These are phyloP conservation scores for Kewa caespitosa DNA, from an alignment of 179 eudicot genomes.

Conservation along the genomic window DNA sequence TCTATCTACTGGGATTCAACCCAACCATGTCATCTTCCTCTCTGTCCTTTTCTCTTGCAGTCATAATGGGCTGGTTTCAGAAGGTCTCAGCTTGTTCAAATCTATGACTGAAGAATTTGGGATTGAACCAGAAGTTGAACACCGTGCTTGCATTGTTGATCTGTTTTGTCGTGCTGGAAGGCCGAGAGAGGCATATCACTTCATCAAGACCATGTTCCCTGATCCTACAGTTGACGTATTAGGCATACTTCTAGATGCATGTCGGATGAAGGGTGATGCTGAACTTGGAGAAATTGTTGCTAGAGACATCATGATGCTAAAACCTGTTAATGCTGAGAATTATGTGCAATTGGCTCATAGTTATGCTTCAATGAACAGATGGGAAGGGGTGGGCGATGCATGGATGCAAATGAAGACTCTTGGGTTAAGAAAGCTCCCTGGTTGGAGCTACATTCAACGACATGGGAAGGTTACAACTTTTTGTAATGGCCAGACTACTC, in stretches of 20 bases:
- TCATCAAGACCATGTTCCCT: constrained; percentile 47
- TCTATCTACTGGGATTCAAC: constrained; percentile 46
- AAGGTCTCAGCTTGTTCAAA: constrained; percentile 58
- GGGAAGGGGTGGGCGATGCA: constrained; percentile 75
- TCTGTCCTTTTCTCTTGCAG: constrained; percentile 71
- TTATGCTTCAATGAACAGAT: constrained; percentile 70
- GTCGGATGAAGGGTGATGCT: constrained; percentile 52
- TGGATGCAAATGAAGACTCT: constrained; percentile 80
- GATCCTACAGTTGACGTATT: constrained; percentile 58
- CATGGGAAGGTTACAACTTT: constrained; percentile 62
- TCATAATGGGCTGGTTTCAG: constrained; percentile 60
- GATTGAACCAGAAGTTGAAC: constrained; percentile 64
- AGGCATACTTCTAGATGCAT: constrained; percentile 89
- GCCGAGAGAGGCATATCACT: constrained; percentile 67
- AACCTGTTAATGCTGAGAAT: constrained; percentile 58
- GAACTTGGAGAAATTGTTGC: constrained; percentile 58
- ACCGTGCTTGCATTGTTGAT: constrained; percentile 78
- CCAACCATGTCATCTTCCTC: constrained; percentile 67
- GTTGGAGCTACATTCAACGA: constrained; percentile 78
- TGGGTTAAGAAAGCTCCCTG: constrained; percentile 76
- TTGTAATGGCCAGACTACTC: constrained; percentile 61
- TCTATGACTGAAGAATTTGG: constrained; percentile 60
- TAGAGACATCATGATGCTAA: constrained; percentile 44
- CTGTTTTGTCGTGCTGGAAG: constrained; percentile 81
- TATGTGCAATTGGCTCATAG: constrained; percentile 78